Evolutionary conservation across 768 basidiomycete genomes (phyloP).

Genomic region (Tephrocybe rancida): DNA sequence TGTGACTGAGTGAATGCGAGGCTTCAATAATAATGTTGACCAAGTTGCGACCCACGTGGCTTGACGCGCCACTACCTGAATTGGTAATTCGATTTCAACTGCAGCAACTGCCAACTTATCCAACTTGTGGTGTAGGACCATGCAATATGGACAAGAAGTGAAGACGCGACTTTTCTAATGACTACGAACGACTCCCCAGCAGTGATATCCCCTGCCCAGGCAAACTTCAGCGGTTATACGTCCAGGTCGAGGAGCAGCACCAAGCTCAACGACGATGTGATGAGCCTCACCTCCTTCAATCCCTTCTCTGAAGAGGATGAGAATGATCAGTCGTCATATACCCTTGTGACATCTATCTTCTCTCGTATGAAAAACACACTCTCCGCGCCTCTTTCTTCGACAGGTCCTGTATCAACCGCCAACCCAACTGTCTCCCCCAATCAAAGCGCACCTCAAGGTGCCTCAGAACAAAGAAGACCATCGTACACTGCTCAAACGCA

Average conservation of each 20-base stretch:
- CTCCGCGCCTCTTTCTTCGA: constrained; percentile 62
- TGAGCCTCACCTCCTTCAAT: constrained; percentile 84
- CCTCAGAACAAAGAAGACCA: constrained; percentile 61
- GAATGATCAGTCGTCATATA: constrained; percentile 85
- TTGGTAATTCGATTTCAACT: not conserved
- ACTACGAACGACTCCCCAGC: constrained; percentile 28
- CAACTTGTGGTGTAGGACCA: too few relatives aligned
- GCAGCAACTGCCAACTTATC: not conserved
- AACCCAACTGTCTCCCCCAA: constrained; percentile 32
- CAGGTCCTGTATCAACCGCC: constrained; percentile 41
- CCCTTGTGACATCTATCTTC: constrained; percentile 78
- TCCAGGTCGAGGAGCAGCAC: constrained; percentile 67
- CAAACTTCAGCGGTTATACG: constrained; percentile 41
- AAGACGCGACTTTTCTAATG: constrained; percentile 10
- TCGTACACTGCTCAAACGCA: constrained; percentile 49
- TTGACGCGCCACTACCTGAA: constrained; percentile 4
- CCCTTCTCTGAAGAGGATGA: constrained; percentile 94
- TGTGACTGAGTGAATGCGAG: too few relatives aligned
- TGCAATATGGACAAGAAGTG: constrained; percentile 1
- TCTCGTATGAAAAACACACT: constrained; percentile 83
- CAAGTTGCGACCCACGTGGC: constrained; percentile 9
- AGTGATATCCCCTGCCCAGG: constrained; percentile 34
- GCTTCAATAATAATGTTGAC: too few relatives aligned
- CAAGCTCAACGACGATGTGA: constrained; percentile 61
- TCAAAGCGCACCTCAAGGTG: constrained; percentile 17